Evolutionary conservation across 331 rosid species (phyloP).

Genomic region (Arachis monticola): DNA sequence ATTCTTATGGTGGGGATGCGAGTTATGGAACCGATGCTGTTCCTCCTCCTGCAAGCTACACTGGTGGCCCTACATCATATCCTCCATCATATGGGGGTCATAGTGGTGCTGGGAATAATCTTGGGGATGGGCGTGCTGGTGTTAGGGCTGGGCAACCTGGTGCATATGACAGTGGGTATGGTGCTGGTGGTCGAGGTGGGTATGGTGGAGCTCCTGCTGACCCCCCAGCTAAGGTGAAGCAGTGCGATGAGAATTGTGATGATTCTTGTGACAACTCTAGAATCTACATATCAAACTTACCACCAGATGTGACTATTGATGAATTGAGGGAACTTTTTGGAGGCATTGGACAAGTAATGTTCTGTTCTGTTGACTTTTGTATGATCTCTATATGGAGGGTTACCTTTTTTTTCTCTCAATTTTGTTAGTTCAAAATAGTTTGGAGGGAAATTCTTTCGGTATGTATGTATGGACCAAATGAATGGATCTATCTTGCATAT

Average conservation of each 20-base stretch:
- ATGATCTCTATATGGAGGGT: not conserved
- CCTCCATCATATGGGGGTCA: slow-evolving; percentile 94
- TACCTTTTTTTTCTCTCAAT: not conserved
- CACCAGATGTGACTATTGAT: slow-evolving; percentile 86
- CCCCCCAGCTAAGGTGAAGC: slow-evolving; percentile 77
- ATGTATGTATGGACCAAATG: not conserved
- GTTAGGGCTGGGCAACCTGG: slow-evolving; percentile 60
- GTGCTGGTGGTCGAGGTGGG: slow-evolving; percentile 76
- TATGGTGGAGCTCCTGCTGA: slow-evolving; percentile 70
- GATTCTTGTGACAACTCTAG: slow-evolving; percentile 95
- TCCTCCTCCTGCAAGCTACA: slow-evolving; percentile 90
- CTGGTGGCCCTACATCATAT: slow-evolving; percentile 80
- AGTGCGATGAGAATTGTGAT: slow-evolving; percentile 86
- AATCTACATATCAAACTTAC: slow-evolving; percentile 95
- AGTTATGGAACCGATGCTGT: slow-evolving; percentile 82
- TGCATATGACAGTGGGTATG: slow-evolving; percentile 58
- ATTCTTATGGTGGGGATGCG: slow-evolving; percentile 58
- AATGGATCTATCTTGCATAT: not conserved
- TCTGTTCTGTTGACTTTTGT: slow-evolving; percentile 38
- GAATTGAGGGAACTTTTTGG: slow-evolving; percentile 94
- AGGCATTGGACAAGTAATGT: slow-evolving; percentile 97
- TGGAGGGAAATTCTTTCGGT: not conserved
- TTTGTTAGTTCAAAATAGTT: slow-evolving; percentile 4
- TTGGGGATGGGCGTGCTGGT: slow-evolving; percentile 59
- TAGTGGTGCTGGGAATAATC: slow-evolving; percentile 47